Evolutionary conservation across 106 monocot species (phyloP), one percentile per base, ranked within the genome.

Genomic region (Amphibolis antarctica): DNA sequence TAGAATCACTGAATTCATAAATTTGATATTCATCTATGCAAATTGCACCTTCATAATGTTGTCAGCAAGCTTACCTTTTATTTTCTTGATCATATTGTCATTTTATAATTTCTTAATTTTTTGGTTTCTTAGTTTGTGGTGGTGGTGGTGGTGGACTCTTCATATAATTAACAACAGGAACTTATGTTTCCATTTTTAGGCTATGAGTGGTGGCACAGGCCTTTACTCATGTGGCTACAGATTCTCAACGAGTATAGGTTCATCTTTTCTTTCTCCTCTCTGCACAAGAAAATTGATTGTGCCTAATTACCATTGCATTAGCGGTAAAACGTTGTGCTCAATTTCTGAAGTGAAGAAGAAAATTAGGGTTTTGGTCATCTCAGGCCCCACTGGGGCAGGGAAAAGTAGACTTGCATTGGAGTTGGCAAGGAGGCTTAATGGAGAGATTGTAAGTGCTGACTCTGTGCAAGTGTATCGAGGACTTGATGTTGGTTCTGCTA

Each of bases 401-500:
- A 74, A 74, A 50, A 66, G 65, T 27, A 66, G 25, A 44, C 67
- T 74, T 27, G 74, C 66, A 9, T 42, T 74, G 46, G 66, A 74
- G 24, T 52, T 74, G 15, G 74, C 74, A 14, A 67, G 59, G 42
- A 55, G 52, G 22, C 26, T 74, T 28, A 28, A 57, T 28, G 74
- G 74, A 23, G 74, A 74, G 46, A 74, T 74, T 17, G 60, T 74
- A 15, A 66, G 66, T 51, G 74, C 74, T 25, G 74, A 74, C 49
- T 74, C 74, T 28, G 58, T 74, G 10, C 74, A 74, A 53, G 47
- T 74, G 7, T 73, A 73, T 25, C 65, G 60, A 25, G 74, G 74
- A 17, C 66, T 74, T n/a, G 74, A 74, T 28, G 44, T 74, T 43
- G 74, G 74, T 18, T 66, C 74, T 17, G 74, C 74, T 7, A 74